Base-by-base conservation (phyloP, 495 filamentous ascomycete species). In the Penicillium roqueforti region DNA sequence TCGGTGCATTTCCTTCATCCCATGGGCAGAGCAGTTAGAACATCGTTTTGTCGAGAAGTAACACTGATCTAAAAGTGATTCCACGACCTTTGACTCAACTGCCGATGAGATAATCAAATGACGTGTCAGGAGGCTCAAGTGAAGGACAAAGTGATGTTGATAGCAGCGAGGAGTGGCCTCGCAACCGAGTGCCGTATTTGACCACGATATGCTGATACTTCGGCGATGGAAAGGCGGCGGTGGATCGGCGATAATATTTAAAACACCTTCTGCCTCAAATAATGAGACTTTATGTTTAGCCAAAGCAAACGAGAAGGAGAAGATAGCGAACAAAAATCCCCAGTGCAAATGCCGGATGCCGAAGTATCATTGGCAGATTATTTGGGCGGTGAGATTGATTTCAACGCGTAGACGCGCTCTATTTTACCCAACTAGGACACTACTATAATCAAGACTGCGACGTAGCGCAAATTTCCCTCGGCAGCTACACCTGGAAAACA, bases 351-450 rank as follows among this genome's bases (percentile, higher is more conserved):
- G 56, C 56, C 54, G 59, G 56, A 56, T 59, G 54, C 51, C 46
- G 22, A 25, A 47, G 22, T 49, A 3, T 29, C 13, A 54, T 54
- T 54, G 61, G 62, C 46, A 40, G 39, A 42, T 37, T 14, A 4
- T 2, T 3, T 25, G 20, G 55, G 63, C 60, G 60, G 63, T 63
- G 28, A 43, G 19, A 7, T 2, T 14, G 6, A 22, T 14, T 3
- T 11, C n/a, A 34, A 65, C 63, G 63, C 63, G 59, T 61, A 26
- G 54, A 65, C 62, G 62, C 62, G 62, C 59, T 22, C 45, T 53
- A 66, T 57, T 66, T 54, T 56, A 58, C 57, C 53, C 36, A 47
- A 53, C 36, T 55, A 16, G 62, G 59, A 47, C 48, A 29, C 13
- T 14, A 20, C 22, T 20, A 19, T 16, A 36, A 36, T 36, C 16